Base-by-base conservation (phyloP, 768 basidiomycete species). In the Cystofilobasidium macerans region DNA sequence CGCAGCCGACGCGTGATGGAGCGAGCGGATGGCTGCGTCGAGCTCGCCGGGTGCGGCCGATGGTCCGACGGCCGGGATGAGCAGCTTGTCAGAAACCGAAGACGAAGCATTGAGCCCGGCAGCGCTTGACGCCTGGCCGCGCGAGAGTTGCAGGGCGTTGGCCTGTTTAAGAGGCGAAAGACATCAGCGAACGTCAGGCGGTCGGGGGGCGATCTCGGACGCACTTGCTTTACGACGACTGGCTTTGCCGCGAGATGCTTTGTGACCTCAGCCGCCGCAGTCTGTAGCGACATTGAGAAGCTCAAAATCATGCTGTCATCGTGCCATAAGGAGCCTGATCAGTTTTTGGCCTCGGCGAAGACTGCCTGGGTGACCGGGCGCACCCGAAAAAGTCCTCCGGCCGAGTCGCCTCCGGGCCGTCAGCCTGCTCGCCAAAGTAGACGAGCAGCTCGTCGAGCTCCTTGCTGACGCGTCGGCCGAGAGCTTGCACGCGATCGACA, bases 391-490 rank as follows among this genome's bases (percentile, higher is more conserved):
- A 84, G 69, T 88, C 86, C 73, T 93, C 92, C 0, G 87, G 82
- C 71, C 86, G 89, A 3, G 81, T 80, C 0, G 83, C 79, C 20
- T 88, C 84, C 0, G 82, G 78, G 5, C 82, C 78, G 59, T 84
- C 82, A 1, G 84, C 81, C 61, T 80, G 80, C 73, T 94, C 89
- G 7, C 90, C 90, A 72, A 85, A 94, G 77, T 87, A 95, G 0
- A 71, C 65, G 9, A 88, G 77, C 30, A 91, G 69, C 3, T 80
- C 79, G 26, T 77, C 77, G 5, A 93, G 75, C 64, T 90, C 87
- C 5, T 71, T 74, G 26, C 85, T 82, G 24, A 94, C 75, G 2
- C 80, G 75, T 1, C 65, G 67, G 3, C 81, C 80, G 81, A 88
- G 82, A 26, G 81, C 80, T 71, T 81, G 80, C 51, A 97, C 75